Evolutionary conservation across 2,329 filamentous ascomycete species (phyloP).

Genomic region (Lachnellula hyalina): DNA sequence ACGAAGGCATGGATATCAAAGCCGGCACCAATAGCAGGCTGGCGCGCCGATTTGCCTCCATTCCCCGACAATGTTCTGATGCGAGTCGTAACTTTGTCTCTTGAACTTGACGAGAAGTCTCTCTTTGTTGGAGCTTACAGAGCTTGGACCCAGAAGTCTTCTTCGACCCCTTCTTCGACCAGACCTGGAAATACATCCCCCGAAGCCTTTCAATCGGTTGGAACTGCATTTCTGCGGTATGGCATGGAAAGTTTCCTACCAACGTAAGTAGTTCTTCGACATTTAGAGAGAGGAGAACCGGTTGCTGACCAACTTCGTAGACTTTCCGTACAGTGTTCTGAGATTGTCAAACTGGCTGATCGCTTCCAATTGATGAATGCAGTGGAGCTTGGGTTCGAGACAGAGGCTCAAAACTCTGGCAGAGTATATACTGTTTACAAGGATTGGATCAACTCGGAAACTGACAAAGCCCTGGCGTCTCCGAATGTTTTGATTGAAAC

Average conservation of each 20-base stretch:
- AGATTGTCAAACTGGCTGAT: too few species aligned
- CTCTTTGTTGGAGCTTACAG: neutral
- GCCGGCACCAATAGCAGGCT: neutral
- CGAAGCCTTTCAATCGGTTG: slow-evolving; percentile 1
- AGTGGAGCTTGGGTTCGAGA: neutral
- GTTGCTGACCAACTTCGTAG: too few species aligned
- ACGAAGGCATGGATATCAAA: neutral
- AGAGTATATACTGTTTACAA: slow-evolving; percentile 1
- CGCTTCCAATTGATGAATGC: slow-evolving; percentile 1
- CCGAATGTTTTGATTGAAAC: neutral
- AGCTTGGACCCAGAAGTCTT: neutral
- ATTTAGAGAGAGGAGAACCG: too few species aligned
- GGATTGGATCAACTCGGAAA: slow-evolving; percentile 6
- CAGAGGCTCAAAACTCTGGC: neutral
- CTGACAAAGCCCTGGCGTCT: slow-evolving; percentile 1
- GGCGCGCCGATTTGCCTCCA: neutral
- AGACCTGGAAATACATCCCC: neutral
- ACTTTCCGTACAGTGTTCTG: too few species aligned
- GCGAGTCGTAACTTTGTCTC: neutral
- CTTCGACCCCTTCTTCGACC: neutral
- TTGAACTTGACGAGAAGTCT: slow-evolving; percentile 5
- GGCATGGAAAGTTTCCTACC: slow-evolving; percentile 1
- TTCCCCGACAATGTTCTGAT: slow-evolving; percentile 4
- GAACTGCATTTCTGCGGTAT: slow-evolving; percentile 3
- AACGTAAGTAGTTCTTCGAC: slow-evolving; percentile 2